Conservation (phyloP, 2,329 filamentous ascomycete genomes). For the Colletotrichum costaricense region DNA sequence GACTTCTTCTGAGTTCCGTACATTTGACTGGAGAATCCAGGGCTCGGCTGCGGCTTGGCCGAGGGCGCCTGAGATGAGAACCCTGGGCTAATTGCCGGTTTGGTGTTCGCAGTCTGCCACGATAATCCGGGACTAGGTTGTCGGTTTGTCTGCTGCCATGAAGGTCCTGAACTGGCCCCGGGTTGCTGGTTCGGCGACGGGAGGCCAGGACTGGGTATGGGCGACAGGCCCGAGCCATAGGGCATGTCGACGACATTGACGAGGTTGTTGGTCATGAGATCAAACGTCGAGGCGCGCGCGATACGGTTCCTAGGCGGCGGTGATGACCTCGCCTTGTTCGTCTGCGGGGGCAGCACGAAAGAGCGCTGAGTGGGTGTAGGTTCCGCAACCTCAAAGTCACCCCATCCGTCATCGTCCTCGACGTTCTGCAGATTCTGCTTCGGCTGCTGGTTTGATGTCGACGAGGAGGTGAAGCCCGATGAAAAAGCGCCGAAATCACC, state of each 20-base stretch:
- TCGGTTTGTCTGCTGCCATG: constrained; percentile 3
- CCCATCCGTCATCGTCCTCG: constrained; percentile 74
- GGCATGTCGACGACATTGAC: constrained; percentile 48
- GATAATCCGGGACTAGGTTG: constrained; percentile 15
- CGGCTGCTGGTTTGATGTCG: constrained; percentile 36
- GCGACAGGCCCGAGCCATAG: constrained; percentile 9
- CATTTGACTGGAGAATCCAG: constrained; percentile 33
- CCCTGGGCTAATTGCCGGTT: constrained; percentile 9
- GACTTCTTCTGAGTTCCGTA: constrained; percentile 3
- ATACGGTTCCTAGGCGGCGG: constrained; percentile 43
- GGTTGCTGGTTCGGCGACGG: not conserved
- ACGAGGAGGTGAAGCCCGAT: constrained; percentile 32
- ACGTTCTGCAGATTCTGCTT: constrained; percentile 38
- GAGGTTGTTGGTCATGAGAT: constrained; percentile 65
- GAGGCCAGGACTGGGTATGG: constrained; percentile 29
- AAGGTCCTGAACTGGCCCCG: not conserved
- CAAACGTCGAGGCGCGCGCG: constrained; percentile 62
- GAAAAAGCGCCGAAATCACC: constrained; percentile 36
- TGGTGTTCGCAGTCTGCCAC: constrained; percentile 4
- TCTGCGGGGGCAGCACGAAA: constrained; percentile 28
- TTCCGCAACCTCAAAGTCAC: constrained; percentile 73
- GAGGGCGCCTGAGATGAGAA: constrained; percentile 10
- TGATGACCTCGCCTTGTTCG: constrained; percentile 33
- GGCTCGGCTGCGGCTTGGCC: constrained; percentile 38
- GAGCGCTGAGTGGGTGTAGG: constrained; percentile 39